Conservation (phyloP, 331 rosid genomes). For the Arachis monticola region DNA sequence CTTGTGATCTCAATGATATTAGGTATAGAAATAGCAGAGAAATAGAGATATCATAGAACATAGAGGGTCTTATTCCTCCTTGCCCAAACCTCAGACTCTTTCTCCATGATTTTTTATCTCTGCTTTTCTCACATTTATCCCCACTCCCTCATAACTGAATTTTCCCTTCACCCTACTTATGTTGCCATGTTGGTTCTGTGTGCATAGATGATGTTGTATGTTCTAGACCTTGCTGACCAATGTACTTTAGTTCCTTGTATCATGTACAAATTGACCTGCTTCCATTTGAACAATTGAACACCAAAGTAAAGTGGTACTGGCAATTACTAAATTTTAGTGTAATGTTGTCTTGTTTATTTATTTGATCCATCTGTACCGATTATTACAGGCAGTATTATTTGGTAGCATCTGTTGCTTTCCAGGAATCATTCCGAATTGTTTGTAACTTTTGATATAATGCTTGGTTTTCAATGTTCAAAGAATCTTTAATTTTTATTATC, state of each 20-base stretch:
- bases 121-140: no score
- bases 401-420: slow-evolving; percentile 21
- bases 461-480: slow-evolving; percentile 6
- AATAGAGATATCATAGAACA: no score
- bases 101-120: no score
- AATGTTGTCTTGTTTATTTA: slow-evolving; percentile 1
- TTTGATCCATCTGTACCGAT: slow-evolving; percentile 21
- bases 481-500: slow-evolving; percentile 16
- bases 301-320: slow-evolving; percentile 28
- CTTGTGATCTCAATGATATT: no score
- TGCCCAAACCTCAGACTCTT: no score
- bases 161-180: no score
- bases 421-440: slow-evolving; percentile 18
- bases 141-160: no score
- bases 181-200: not conserved
- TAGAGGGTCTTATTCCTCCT: no score
- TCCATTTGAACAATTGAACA: not conserved
- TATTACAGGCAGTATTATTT: slow-evolving; percentile 2
- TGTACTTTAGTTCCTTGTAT: not conserved
- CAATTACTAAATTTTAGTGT: slow-evolving; percentile 13
- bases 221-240: slow-evolving; percentile 7
- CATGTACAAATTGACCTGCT: not conserved
- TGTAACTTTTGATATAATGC: slow-evolving; percentile 12
- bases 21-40: no score
- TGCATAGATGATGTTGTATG: not conserved